A percentile compares a stretch with the other conserved stretches of the same genome.
phyloP scores from a whole-genome alignment of 306 rosid genomes.

The Begonia fuchsioides region DNA sequence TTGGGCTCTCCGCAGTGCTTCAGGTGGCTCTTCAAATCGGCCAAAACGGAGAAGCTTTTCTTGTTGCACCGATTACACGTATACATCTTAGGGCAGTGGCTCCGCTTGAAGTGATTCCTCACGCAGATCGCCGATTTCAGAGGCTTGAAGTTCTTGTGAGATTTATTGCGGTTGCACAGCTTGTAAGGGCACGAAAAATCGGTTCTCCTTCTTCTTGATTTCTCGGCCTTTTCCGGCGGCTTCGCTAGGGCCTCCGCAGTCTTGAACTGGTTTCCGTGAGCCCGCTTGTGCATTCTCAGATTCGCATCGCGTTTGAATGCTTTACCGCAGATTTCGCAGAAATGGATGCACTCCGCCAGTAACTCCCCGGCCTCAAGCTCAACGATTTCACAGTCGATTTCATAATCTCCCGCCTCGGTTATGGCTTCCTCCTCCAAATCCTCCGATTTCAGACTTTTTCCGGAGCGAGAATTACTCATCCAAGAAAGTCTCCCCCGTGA shows the following conservation, averaged over 20 bases:
- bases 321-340: conserved; percentile 87
- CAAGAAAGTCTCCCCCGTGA: conserved; percentile 7
- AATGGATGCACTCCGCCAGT: conserved; percentile 64
- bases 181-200: conserved; percentile 67
- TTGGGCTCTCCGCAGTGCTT: conserved; percentile 47
- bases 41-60: conserved; percentile 65
- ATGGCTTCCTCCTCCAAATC: conserved; percentile 14
- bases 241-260: conserved; percentile 58
- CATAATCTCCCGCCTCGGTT: conserved; percentile 2
- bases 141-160: conserved; percentile 45
- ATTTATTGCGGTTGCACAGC: conserved; percentile 50
- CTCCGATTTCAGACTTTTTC: conserved; percentile 17
- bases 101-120: conserved; percentile 82
- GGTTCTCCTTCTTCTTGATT: background rate
- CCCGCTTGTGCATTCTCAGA: conserved; percentile 87
- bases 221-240: conserved; percentile 12
- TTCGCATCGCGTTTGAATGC: conserved; percentile 92
- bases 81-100: conserved; percentile 86
- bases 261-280: conserved; percentile 74
- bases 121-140: conserved; percentile 59
- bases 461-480: conserved; percentile 3
- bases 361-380: conserved; percentile 69
- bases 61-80: conserved; percentile 55
- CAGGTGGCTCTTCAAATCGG: conserved; percentile 68
- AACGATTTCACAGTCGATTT: conserved; percentile 32